These are phyloP conservation scores for Phyllosticta ampelicida DNA, from an alignment of 2,329 filamentous ascomycete species.

Conservation along the genomic window DNA sequence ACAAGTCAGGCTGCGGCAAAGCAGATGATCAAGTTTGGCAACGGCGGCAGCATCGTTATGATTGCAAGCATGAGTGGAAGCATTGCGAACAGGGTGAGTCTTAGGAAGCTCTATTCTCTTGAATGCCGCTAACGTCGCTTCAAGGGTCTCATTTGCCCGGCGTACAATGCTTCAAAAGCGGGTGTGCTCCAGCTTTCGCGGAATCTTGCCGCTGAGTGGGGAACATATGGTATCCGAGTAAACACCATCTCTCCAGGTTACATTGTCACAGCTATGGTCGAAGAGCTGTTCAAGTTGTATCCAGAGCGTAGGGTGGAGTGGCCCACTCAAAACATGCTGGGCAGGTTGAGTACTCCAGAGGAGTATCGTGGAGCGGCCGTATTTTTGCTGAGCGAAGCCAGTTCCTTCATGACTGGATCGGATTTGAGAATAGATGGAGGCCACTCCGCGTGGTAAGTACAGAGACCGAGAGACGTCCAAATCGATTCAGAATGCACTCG, in stretches of 20 bases:
- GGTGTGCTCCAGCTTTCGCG: constrained; percentile 61
- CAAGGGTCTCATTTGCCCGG: constrained; percentile 52
- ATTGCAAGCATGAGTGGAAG: constrained; percentile 54
- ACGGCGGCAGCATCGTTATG: constrained; percentile 50
- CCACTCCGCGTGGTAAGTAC: constrained; percentile 27
- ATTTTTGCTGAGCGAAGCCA: constrained; percentile 30
- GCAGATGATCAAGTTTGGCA: constrained; percentile 51
- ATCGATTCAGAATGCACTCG: background rate
- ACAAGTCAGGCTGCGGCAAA: constrained; percentile 52
- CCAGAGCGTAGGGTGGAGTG: constrained; percentile 58
- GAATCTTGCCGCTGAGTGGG: constrained; percentile 66
- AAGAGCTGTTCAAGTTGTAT: constrained; percentile 63
- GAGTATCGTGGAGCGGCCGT: constrained; percentile 30
- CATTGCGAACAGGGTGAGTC: constrained; percentile 51
- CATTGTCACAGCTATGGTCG: constrained; percentile 74
- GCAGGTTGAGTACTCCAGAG: constrained; percentile 22
- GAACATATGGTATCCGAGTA: constrained; percentile 59
- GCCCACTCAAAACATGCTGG: constrained; percentile 80
- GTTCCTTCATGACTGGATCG: constrained; percentile 30
- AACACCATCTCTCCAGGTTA: constrained; percentile 76
- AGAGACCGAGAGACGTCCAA: background rate
- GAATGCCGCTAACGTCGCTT: background rate
- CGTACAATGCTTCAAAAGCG: constrained; percentile 68
- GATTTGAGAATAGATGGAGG: constrained; percentile 31
- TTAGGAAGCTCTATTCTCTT: background rate